Percentiles rank a stretch among this genome's conserved stretches.
phyloP scores from a whole-genome alignment of 345 rosid species.

The Noccaea caerulescens region DNA sequence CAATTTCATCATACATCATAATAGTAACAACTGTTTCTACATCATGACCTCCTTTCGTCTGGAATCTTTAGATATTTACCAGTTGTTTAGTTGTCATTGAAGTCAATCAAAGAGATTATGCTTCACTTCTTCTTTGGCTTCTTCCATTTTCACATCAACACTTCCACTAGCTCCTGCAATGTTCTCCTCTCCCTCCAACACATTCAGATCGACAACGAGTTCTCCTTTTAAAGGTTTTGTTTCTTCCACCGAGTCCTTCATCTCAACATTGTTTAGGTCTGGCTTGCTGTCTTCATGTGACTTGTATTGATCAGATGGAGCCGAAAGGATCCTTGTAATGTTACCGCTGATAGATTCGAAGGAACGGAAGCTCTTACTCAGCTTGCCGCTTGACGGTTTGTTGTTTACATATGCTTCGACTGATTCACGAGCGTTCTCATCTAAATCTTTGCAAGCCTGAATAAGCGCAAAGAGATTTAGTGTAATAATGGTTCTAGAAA shows the following conservation, averaged over 20 bases:
- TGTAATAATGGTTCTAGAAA: conserved; percentile 28
- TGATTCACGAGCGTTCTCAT: conserved; percentile 55
- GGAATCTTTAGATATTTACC: conserved; percentile 20
- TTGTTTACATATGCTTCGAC: conserved; percentile 48
- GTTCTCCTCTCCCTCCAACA: conserved; percentile 40
- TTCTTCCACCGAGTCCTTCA: conserved; percentile 38
- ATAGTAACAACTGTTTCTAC: conserved; percentile 24
- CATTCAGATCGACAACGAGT: conserved; percentile 39
- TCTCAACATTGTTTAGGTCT: conserved; percentile 37
- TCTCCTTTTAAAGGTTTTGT: conserved; percentile 35
- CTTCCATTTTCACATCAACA: conserved; percentile 45
- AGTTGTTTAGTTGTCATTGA: background rate
- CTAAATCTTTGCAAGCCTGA: conserved; percentile 70
- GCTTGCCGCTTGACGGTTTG: conserved; percentile 44
- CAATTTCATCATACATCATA: conserved; percentile 6
- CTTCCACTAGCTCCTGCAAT: conserved; percentile 38
- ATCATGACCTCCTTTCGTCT: conserved; percentile 24
- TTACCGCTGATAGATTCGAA: conserved; percentile 52
- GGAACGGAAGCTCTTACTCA: conserved; percentile 59
- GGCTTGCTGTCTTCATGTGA: conserved; percentile 35
- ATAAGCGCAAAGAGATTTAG: conserved; percentile 14
- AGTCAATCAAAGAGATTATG: conserved; percentile 16
- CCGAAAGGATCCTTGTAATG: conserved; percentile 55
- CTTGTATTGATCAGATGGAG: conserved; percentile 39
- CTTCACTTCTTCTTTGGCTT: conserved; percentile 36